Evolutionary conservation across 2,329 filamentous ascomycete genomes (phyloP).

Genomic region (Sordariomycetes sp.): DNA sequence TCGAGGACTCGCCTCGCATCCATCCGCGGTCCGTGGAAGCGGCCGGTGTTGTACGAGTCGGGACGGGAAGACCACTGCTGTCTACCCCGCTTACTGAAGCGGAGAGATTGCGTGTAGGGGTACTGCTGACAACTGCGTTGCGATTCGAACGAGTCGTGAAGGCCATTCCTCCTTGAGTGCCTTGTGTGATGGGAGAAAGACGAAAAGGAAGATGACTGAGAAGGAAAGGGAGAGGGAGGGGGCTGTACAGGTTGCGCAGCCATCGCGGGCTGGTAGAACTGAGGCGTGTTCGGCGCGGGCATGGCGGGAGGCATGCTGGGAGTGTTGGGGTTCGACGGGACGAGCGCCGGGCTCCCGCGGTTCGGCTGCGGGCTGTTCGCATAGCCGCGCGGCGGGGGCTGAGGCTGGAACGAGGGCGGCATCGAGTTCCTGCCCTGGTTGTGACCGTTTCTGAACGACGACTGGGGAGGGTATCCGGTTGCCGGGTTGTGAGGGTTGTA

Average conservation of each 20-base stretch:
- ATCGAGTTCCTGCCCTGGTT: conserved; percentile 37
- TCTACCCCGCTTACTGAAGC: conserved; percentile 28
- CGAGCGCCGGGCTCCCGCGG: conserved; percentile 48
- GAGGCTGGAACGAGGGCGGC: conserved; percentile 30
- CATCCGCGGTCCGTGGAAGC: neutral
- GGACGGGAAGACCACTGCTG: neutral
- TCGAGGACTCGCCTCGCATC: neutral
- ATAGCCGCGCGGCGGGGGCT: conserved; percentile 23
- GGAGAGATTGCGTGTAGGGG: conserved; percentile 13
- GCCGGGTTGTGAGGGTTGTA: conserved; percentile 29
- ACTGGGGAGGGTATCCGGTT: conserved; percentile 21
- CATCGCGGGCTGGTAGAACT: conserved; percentile 37
- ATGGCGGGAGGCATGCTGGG: conserved; percentile 52
- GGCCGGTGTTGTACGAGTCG: neutral
- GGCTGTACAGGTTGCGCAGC: conserved; percentile 9
- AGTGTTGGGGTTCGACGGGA: conserved; percentile 52
- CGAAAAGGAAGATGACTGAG: neutral
- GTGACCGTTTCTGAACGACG: conserved; percentile 27
- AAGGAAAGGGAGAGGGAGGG: conserved; percentile 1
- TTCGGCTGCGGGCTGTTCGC: conserved; percentile 52
- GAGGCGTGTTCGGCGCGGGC: conserved; percentile 49
- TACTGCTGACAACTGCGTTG: neutral
- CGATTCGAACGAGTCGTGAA: neutral
- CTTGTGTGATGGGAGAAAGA: conserved; percentile 7
- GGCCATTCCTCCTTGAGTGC: neutral